Percentiles rank a stretch among this genome's conserved stretches.
Evolutionary conservation across 345 rosid genomes (phyloP).

Genomic region (Brassica incana): DNA sequence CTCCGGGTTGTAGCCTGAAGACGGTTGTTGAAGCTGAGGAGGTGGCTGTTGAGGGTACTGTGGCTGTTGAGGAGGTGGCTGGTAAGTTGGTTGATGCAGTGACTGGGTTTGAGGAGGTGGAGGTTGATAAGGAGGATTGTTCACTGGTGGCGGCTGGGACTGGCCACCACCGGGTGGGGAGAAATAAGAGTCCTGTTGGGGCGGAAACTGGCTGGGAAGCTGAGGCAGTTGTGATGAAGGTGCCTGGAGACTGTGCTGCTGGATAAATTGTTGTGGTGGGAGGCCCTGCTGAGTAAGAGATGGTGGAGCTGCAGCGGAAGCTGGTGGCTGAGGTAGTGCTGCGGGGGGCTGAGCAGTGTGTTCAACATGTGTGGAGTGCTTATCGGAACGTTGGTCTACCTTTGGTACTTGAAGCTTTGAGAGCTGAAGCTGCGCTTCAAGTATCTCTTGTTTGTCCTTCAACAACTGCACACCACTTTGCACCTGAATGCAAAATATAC

Average conservation of each 20-base stretch:
- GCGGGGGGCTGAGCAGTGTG: constrained; percentile 55
- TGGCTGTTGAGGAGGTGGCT: constrained; percentile 59
- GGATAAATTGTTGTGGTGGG: constrained; percentile 42
- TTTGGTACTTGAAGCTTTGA: constrained; percentile 60
- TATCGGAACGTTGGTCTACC: constrained; percentile 51
- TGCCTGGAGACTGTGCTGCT: constrained; percentile 51
- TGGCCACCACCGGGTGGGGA: constrained; percentile 51
- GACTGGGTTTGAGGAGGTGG: constrained; percentile 45
- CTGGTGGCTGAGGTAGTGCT: constrained; percentile 39
- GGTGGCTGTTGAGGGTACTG: constrained; percentile 62
- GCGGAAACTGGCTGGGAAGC: constrained; percentile 60
- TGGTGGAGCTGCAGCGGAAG: constrained; percentile 43
- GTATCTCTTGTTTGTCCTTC: constrained; percentile 75
- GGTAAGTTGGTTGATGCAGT: constrained; percentile 66
- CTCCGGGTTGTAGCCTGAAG: constrained; percentile 64
- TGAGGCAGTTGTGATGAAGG: constrained; percentile 57
- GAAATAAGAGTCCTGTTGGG: constrained; percentile 72
- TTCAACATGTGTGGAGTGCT: constrained; percentile 47
- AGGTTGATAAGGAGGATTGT: constrained; percentile 61
- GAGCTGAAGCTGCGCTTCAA: constrained; percentile 69
- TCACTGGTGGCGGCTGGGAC: constrained; percentile 55
- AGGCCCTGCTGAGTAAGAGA: constrained; percentile 51
- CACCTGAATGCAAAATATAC: constrained; percentile 50
- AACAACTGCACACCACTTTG: constrained; percentile 65
- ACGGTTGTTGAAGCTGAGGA: constrained; percentile 54